Percentiles rank a stretch among this genome's conserved stretches.
Evolutionary conservation across 2,329 filamentous ascomycete genomes (phyloP).

Genomic region (Mycosphaerella sp.): DNA sequence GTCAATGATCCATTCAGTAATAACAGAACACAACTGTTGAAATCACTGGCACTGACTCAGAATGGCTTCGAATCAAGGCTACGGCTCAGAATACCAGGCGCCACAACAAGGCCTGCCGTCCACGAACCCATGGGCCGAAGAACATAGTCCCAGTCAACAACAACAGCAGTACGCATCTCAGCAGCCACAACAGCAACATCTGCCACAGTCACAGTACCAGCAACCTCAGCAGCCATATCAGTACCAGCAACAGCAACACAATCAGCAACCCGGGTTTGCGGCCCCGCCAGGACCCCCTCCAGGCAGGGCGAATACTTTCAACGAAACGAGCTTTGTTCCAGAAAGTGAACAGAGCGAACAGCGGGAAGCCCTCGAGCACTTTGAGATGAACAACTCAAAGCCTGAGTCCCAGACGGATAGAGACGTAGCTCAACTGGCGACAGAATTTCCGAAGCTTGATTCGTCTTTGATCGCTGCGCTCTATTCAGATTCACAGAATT

Average conservation of each 20-base stretch:
- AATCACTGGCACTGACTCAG: background rate
- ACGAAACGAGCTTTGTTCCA: conserved; percentile 36
- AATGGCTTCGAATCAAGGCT: conserved; percentile 17
- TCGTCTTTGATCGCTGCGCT: conserved; percentile 42
- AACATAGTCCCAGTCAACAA: conserved; percentile 1
- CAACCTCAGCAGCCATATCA: conserved; percentile 4
- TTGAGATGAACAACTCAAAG: conserved; percentile 38
- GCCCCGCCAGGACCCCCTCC: conserved; percentile 18
- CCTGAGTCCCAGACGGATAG: conserved; percentile 36
- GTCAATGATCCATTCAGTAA: background rate
- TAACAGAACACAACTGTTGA: too few relatives aligned
- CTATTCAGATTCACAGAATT: conserved; percentile 38
- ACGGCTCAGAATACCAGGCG: conserved; percentile 8
- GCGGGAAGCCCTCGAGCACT: conserved; percentile 38
- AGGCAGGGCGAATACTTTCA: conserved; percentile 24
- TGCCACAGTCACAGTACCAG: conserved; percentile 6
- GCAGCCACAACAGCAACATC: conserved; percentile 1
- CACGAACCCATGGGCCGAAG: conserved; percentile 20
- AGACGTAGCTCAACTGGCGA: conserved; percentile 38
- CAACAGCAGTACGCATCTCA: conserved; percentile 7
- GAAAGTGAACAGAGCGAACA: conserved; percentile 34
- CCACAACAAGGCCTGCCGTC: conserved; percentile 11
- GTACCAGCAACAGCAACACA: conserved; percentile 10
- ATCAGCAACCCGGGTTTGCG: conserved; percentile 8
- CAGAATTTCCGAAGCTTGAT: conserved; percentile 42